phyloP scores from a whole-genome alignment of 371 early-diverging fungal species.

The Rhizopus stolonifer region DNA sequence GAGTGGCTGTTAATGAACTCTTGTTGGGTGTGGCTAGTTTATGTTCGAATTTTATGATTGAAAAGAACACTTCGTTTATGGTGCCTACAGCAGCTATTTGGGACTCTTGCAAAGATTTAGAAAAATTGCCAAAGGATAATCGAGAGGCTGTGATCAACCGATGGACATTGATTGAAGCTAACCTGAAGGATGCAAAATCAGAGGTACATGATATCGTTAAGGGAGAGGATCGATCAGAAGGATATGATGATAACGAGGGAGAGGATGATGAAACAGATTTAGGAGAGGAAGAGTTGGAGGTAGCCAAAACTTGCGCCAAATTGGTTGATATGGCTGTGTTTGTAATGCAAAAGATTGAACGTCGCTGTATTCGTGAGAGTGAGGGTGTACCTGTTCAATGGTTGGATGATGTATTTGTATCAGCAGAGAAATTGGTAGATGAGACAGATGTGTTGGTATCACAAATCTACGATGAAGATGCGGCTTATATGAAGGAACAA shows the following conservation, averaged over 20 bases:
- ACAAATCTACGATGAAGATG: constrained; percentile 45
- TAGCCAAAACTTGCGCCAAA: constrained; percentile 33
- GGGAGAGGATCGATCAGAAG: constrained; percentile 38
- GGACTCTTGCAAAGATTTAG: constrained; percentile 39
- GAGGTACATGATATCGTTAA: constrained; percentile 36
- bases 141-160: constrained; percentile 26
- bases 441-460: constrained; percentile 45
- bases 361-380: constrained; percentile 31
- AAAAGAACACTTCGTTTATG: constrained; percentile 28
- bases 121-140: constrained; percentile 27
- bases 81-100: constrained; percentile 45
- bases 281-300: constrained; percentile 22
- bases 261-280: constrained; percentile 30
- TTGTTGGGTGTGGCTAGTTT: constrained; percentile 30
- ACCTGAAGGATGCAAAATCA: constrained; percentile 33
- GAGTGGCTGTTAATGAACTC: constrained; percentile 16
- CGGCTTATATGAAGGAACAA: constrained; percentile 17
- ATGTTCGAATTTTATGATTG: constrained; percentile 26
- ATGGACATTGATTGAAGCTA: constrained; percentile 25
- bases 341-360: constrained; percentile 37
- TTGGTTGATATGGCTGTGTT: constrained; percentile 37
- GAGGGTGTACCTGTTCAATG: constrained; percentile 11
- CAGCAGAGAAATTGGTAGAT: constrained; percentile 28
- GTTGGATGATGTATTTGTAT: constrained; percentile 26
- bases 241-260: constrained; percentile 42